These are phyloP conservation scores for Euryodendron excelsum DNA, from an alignment of 148 eudicot genomes.

Conservation along the genomic window DNA sequence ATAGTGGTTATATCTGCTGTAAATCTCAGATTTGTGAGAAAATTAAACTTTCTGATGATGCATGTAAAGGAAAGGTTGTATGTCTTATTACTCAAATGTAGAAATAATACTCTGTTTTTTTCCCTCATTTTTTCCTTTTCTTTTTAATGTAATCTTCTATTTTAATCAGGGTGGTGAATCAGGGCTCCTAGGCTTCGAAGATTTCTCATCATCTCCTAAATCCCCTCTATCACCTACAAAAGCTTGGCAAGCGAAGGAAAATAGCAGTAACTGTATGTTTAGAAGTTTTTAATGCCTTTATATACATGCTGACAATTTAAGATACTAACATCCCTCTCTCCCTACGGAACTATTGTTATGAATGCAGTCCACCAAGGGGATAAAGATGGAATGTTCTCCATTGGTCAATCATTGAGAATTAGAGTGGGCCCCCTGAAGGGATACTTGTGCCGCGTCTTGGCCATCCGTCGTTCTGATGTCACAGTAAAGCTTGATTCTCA, in stretches of 20 bases:
- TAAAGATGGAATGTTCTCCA: conserved; percentile 63
- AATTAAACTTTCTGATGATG: conserved; percentile 46
- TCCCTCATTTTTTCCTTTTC: not conserved
- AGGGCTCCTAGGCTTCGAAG: conserved; percentile 55
- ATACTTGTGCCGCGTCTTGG: conserved; percentile 82
- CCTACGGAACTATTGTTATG: not conserved
- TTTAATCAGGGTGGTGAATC: conserved; percentile 53
- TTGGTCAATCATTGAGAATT: conserved; percentile 88
- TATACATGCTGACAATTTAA: not conserved
- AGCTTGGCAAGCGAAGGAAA: conserved; percentile 57
- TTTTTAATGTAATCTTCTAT: not conserved
- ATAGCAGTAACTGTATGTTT: conserved; percentile 54
- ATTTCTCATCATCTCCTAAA: conserved; percentile 69
- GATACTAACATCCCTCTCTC: not conserved
- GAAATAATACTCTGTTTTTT: not conserved
- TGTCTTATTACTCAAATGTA: conserved; percentile 11
- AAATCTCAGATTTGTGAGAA: conserved; percentile 73
- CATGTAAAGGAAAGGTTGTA: conserved; percentile 64
- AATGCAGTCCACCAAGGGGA: conserved; percentile 51
- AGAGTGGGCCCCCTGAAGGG: conserved; percentile 96
- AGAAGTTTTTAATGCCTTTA: not conserved
- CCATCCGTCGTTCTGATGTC: conserved; percentile 76
- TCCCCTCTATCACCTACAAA: conserved; percentile 71
- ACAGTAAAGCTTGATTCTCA: conserved; percentile 94
- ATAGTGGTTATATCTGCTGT: conserved; percentile 68